Base-by-base conservation (phyloP, 495 filamentous ascomycete genomes). In the Annulohypoxylon maeteangense region DNA sequence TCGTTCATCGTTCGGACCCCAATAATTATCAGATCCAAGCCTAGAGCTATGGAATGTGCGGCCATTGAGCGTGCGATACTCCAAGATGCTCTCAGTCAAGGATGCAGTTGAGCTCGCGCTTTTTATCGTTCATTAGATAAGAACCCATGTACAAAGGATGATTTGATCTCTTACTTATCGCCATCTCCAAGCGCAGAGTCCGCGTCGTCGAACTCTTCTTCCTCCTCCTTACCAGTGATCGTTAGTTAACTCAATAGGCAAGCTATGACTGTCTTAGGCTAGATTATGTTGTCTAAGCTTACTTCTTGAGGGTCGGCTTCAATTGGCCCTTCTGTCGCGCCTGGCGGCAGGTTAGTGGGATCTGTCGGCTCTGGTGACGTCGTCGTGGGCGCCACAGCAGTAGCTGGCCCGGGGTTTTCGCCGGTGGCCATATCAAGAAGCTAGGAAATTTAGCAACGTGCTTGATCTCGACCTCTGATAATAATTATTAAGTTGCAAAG, bases 21-120 rank as follows among this genome's bases (percentile, higher is more conserved):
- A 64, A 45, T 72, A 68, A n/a, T 60, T 25, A 8, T 67, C 74
- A 18, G 11, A 25, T 40, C 59, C 70, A 20, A 55, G 60, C 34
- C 54, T 68, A 7, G 76, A 72, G 45, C 69, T 79, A 62, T 81
- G 81, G 56, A 76, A 84, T 5, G 79, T 83, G 36, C 82, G 71
- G 11, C 81, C 81, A 22, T 83, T 67, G 22, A 84, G 78, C 14
- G 70, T 80, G 1, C 81, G 74, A 59, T 85, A 86, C 18, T 83
- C 72, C 7, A 83, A 40, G 22, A 87, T 81, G 57, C 78, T 82
- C 1, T 78, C 76, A 1, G 80, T 78, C 14, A 87, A 66, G 6
- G 85, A 86, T 4, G 78, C 80, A 18, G 84, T 86, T 1, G 79
- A 81, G 67, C 77, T 78, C 22, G 65, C 62, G 12, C 67, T 75